Conservation (phyloP, 306 rosid species). For the Astragalus membranaceus region DNA sequence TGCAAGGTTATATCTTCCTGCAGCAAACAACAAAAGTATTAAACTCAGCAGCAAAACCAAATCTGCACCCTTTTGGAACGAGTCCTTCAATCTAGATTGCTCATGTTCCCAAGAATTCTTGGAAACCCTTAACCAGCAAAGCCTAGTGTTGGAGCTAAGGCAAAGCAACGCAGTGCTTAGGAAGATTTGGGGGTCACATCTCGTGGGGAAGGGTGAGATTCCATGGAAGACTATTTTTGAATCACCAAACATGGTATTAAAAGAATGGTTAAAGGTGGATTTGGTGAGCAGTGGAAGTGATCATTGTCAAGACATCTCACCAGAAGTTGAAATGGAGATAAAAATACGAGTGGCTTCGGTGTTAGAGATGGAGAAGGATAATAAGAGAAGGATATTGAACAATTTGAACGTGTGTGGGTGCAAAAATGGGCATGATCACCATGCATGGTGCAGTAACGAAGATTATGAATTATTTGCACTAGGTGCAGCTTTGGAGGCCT, state of each 20-base stretch:
- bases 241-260: slow-evolving; percentile 55
- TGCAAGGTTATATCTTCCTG: too few species aligned
- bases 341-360: slow-evolving; percentile 19
- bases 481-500: slow-evolving; percentile 50
- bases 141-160: slow-evolving; percentile 60
- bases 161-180: slow-evolving; percentile 37
- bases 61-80: slow-evolving; percentile 49
- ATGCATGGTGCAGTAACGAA: slow-evolving; percentile 27
- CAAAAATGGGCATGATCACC: slow-evolving; percentile 7
- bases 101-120: slow-evolving; percentile 40
- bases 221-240: slow-evolving; percentile 54
- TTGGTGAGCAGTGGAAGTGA: background rate
- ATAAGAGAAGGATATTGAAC: background rate
- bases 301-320: slow-evolving; percentile 10
- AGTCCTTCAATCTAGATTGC: slow-evolving; percentile 64
- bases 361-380: slow-evolving; percentile 4
- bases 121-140: slow-evolving; percentile 43
- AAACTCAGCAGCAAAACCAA: slow-evolving; percentile 38
- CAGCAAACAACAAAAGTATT: too few species aligned
- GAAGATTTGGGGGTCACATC: slow-evolving; percentile 44
- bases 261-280: slow-evolving; percentile 54
- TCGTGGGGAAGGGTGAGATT: slow-evolving; percentile 61
- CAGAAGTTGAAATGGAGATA: slow-evolving; percentile 50
- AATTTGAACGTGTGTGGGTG: slow-evolving; percentile 44
- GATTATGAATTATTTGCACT: slow-evolving; percentile 58